A percentile compares a stretch with the other conserved stretches of the same genome.
These are phyloP conservation scores for Ophiostoma piceae DNA, from an alignment of 2,329 filamentous ascomycete species.

Conservation along the genomic window DNA sequence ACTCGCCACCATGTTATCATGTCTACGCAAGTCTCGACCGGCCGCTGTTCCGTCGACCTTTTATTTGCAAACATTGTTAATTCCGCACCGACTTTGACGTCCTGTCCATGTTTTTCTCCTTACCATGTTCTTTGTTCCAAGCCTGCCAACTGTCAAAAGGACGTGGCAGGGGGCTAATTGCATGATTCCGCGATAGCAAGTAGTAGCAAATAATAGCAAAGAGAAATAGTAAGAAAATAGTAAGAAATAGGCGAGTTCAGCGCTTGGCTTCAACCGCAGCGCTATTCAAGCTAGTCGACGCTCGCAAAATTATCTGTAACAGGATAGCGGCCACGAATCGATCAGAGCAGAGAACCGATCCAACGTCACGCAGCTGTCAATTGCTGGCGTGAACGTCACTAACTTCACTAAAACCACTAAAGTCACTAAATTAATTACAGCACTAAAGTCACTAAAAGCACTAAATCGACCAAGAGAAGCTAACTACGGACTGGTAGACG, in stretches of 20 bases:
- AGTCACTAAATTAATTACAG: too few species aligned
- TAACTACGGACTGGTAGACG: background rate
- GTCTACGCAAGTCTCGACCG: background rate
- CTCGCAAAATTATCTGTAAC: constrained; percentile 3
- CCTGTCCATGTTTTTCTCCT: background rate
- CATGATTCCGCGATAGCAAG: background rate
- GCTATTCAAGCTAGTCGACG: too few species aligned
- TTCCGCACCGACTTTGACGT: background rate
- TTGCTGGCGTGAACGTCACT: too few species aligned
- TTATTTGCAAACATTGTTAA: background rate
- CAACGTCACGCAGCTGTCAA: too few species aligned
- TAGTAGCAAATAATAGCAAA: too few species aligned
- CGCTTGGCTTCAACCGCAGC: background rate
- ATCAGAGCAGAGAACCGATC: too few species aligned
- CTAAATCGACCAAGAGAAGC: too few species aligned
- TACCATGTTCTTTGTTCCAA: background rate
- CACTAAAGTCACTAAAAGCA: too few species aligned
- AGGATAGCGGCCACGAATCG: background rate
- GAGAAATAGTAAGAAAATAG: too few species aligned
- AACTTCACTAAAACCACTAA: too few species aligned
- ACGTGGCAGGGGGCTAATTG: background rate
- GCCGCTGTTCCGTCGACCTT: background rate
- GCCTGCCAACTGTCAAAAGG: background rate
- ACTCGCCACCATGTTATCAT: constrained; percentile 2
- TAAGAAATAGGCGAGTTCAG: background rate